Conservation (phyloP, 805 yeast genomes). For the Millerozyma miso region DNA sequence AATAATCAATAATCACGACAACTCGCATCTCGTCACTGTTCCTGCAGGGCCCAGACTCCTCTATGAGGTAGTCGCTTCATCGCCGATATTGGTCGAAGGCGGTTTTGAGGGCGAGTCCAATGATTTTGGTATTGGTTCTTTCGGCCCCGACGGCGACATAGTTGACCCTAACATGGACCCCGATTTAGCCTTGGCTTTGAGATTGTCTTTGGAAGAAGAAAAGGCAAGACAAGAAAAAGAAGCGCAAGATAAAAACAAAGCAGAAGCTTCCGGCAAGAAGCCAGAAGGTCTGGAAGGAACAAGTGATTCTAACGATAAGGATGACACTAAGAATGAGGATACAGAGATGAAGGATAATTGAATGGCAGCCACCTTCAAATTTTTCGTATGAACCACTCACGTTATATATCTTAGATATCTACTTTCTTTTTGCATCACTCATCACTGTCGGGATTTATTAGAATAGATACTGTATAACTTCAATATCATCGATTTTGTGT, state of each 20-base stretch:
- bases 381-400: neutral
- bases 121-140: constrained; percentile 40
- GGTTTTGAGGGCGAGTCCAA: constrained; percentile 51
- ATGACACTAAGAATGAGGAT: constrained; percentile 11
- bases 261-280: constrained; percentile 3
- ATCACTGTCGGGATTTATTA: neutral
- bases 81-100: constrained; percentile 68
- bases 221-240: constrained; percentile 85
- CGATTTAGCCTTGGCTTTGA: constrained; percentile 91
- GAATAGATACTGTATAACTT: neutral
- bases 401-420: neutral
- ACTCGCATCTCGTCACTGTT: constrained; percentile 77
- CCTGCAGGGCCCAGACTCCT: constrained; percentile 85
- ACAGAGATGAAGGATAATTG: constrained; percentile 13
- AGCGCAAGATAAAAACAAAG: constrained; percentile 32
- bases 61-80: constrained; percentile 74
- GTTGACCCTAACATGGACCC: constrained; percentile 91
- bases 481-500: neutral
- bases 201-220: constrained; percentile 93
- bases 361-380: neutral
- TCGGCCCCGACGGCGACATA: constrained; percentile 37
- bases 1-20: constrained; percentile 69
- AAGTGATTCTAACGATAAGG: constrained; percentile 27
- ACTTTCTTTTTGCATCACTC: neutral
- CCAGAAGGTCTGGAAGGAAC: constrained; percentile 18